Evolutionary conservation across 2,329 filamentous ascomycete species (phyloP).

Genomic region (Aspergillus sojae): DNA sequence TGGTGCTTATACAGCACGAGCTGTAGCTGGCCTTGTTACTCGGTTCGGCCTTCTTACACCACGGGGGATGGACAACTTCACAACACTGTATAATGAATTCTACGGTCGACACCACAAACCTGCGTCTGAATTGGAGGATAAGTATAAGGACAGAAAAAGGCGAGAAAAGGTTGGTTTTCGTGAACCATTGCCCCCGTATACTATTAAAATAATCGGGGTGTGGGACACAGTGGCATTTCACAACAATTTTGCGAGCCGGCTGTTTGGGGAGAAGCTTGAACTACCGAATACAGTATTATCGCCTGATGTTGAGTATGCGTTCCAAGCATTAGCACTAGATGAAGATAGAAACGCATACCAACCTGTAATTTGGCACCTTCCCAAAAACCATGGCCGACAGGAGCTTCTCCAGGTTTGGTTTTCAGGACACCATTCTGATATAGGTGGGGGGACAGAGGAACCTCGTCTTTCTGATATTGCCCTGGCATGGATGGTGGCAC

Average conservation of each 20-base stretch:
- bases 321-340: conserved; percentile 5
- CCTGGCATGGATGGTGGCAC: conserved; percentile 7
- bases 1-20: conserved; percentile 8
- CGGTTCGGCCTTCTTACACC: conserved; percentile 2
- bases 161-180: background rate
- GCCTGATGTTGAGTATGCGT: conserved; percentile 5
- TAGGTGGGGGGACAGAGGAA: background rate
- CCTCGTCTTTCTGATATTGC: conserved; percentile 6
- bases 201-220: conserved; percentile 5
- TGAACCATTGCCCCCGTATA: background rate
- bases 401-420: conserved; percentile 8
- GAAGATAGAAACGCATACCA: conserved; percentile 7
- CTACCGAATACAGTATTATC: background rate
- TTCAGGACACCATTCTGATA: conserved; percentile 7
- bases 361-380: conserved; percentile 4
- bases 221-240: conserved; percentile 9
- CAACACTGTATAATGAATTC: conserved; percentile 6
- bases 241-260: conserved; percentile 1
- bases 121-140: background rate
- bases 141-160: background rate
- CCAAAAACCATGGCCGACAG: background rate
- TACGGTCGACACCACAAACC: background rate
- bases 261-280: conserved; percentile 5
- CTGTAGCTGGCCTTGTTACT: conserved; percentile 4
- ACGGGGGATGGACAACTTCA: conserved; percentile 9